Evolutionary conservation across 352 stramenopile genomes (phyloP), one percentile per base, ranked within the genome.

Genomic region (Phytophthora niederhauseri): DNA sequence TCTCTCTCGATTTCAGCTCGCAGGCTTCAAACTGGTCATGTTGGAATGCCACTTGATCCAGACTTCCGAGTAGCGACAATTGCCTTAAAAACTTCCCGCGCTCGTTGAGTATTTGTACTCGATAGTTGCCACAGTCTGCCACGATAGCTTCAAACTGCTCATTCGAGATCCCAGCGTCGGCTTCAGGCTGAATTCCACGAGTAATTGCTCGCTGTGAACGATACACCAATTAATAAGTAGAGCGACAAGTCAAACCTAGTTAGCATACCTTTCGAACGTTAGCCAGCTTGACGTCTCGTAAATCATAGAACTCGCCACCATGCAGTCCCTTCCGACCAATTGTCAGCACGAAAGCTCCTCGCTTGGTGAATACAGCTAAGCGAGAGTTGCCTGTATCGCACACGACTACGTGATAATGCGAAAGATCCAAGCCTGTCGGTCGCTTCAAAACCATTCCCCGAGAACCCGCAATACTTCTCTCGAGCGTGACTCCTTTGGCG

Each of bases 121-220:
- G 79, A 54, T 85, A 91, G 57, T 90, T 91, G 34, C 85, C 85
- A 20, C 76, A 64, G 26, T 93, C 85, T 6, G 85, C 85, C 12
- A 89, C 75, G 20, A 91, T 71, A 24, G 85, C 76, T 19, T 92
- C 82, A 54, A 94, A 94, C 28, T 90, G 80, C 49, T 94, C 85
- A 36, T 79, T 92, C 15, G 78, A 73, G 45, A 91, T 67, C 1
- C 55, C 64, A 49, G 3, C 19, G 12, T 65, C 76, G 9, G 72
- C 75, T 51, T 79, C 66, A n/a, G 49, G 17, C 15, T 54, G 46
- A 19, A 87, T 12, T 0, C 78, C 82, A n/a, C 84, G 68, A 12
- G 68, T 75, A 7, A 90, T 63, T 2, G 66, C 83, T 4, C 78
- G 70, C 82, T 92, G 31, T 28, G 2, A 9, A 31, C 45, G 20